phyloP scores from a whole-genome alignment of 495 filamentous ascomycete species.

The Amniculicola lignicola region DNA sequence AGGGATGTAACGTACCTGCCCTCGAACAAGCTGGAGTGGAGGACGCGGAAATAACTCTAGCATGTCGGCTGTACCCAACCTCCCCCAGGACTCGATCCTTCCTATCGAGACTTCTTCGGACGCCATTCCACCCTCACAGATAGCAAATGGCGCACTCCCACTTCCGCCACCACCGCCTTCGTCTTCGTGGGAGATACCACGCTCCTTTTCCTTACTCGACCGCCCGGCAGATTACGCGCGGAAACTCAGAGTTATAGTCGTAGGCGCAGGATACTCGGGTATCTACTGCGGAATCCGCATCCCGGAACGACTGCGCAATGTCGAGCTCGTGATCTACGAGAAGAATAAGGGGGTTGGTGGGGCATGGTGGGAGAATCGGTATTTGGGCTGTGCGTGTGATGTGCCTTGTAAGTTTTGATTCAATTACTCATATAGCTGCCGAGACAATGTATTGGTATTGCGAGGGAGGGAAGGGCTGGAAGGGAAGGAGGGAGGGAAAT shows the following conservation, averaged over 20 bases:
- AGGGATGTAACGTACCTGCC: too few species aligned
- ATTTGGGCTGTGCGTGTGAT: constrained; percentile 60
- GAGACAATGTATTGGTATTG: too few species aligned
- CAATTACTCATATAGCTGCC: neutral
- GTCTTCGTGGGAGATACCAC: too few species aligned
- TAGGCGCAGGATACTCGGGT: constrained; percentile 66
- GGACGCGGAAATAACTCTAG: too few species aligned
- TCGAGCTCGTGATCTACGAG: constrained; percentile 69
- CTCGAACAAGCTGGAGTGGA: too few species aligned
- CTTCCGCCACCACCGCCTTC: too few species aligned
- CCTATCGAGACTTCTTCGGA: too few species aligned
- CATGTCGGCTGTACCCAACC: constrained; percentile 25
- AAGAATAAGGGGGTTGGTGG: constrained; percentile 73
- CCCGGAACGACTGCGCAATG: constrained; percentile 53
- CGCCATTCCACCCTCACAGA: too few species aligned
- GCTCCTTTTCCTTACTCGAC: constrained; percentile 33
- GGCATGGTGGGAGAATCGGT: constrained; percentile 70
- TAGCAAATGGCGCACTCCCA: too few species aligned
- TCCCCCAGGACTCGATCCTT: constrained; percentile 8
- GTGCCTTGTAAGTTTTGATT: constrained; percentile 32
- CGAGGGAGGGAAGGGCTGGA: too few species aligned
- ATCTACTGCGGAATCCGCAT: constrained; percentile 60
- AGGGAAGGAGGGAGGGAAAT: too few species aligned
- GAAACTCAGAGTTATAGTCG: constrained; percentile 56
- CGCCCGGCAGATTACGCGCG: constrained; percentile 55